Base-by-base conservation (phyloP, 129 eudicot species). In the Glebionis coronaria region DNA sequence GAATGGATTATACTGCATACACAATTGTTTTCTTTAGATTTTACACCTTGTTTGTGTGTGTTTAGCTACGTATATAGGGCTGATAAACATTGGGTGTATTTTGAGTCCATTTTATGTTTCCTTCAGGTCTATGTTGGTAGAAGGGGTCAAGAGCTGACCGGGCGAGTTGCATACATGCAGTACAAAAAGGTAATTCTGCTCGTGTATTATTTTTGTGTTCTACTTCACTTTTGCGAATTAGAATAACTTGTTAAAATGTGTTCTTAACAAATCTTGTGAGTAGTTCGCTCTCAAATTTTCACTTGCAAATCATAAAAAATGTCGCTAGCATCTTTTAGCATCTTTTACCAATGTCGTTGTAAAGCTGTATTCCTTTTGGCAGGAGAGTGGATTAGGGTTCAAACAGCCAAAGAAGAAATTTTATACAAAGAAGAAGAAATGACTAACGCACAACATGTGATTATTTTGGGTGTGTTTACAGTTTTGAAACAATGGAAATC, bases 121-220 rank as follows among this genome's bases (percentile, higher is more conserved):
- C 50, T 80, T 75, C 81, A 92, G 98, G 96, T 92, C 64, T 92
- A 85, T 69, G 82, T 88, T 31, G 71, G 73, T 61, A 82, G 78
- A 80, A 78, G 35, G 51, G 95, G 98, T n/a, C 74, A 82, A 70
- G 98, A 92, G 82, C 66, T 88, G 82, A 83, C 80, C 12, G 96
- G 98, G 42, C 85, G 65, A 88, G 70, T 57, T 68, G 96, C 96
- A 56, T 92, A 92, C 77, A 82, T 71, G 16, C 83, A 68, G 54
- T 92, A 83, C 79, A 88, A 44, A 73, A 88, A 84, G 98, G 96
- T 92, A 85, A 12, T 9, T 44, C 16, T n/a, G 3, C 27, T 44
- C 47, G 12, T 1, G 44, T 63, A 63, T n/a, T n/a, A n/a, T 25
- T 70, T 4, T 1, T 18, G 25, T 55, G 45, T 44, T 56, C 25